Evolutionary conservation across 164 flowering plant species (phyloP).

Genomic region (Protea cynaroides): DNA sequence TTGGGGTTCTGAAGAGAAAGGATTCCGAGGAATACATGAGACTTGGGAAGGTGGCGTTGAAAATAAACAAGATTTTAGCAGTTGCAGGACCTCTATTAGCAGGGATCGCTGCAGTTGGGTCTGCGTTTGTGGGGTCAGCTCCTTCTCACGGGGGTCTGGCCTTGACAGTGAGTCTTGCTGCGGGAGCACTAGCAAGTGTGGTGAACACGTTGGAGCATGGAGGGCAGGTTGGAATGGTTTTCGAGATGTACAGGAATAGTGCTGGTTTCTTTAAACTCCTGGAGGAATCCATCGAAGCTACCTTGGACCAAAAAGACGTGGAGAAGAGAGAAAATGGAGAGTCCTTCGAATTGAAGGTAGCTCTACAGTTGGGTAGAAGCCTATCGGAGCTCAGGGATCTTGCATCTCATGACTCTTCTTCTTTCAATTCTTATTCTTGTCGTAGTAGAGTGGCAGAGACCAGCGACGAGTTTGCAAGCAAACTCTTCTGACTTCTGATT

Average conservation of each 20-base stretch:
- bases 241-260: constrained; percentile 39
- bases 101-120: constrained; percentile 33
- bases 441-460: too few species aligned
- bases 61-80: constrained; percentile 27
- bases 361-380: too few species aligned
- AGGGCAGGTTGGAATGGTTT: constrained; percentile 26
- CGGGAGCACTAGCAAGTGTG: constrained; percentile 46
- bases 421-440: too few species aligned
- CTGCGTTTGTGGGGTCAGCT: constrained; percentile 18
- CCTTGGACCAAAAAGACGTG: constrained; percentile 20
- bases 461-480: too few species aligned
- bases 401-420: too few species aligned
- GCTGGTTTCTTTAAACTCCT: constrained; percentile 34
- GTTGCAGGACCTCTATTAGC: constrained; percentile 28
- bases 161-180: constrained; percentile 23
- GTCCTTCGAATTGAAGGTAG: constrained; percentile 28
- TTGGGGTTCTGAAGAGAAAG: constrained; percentile 23
- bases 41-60: constrained; percentile 24
- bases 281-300: constrained; percentile 31
- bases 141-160: constrained; percentile 15
- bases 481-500: too few species aligned
- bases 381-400: too few species aligned
- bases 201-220: constrained; percentile 57
- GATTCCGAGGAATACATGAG: constrained; percentile 33
- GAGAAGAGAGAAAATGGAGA: constrained; percentile 47